Evolutionary conservation across 306 rosid genomes (phyloP).

Genomic region (Carpinus fangiana): DNA sequence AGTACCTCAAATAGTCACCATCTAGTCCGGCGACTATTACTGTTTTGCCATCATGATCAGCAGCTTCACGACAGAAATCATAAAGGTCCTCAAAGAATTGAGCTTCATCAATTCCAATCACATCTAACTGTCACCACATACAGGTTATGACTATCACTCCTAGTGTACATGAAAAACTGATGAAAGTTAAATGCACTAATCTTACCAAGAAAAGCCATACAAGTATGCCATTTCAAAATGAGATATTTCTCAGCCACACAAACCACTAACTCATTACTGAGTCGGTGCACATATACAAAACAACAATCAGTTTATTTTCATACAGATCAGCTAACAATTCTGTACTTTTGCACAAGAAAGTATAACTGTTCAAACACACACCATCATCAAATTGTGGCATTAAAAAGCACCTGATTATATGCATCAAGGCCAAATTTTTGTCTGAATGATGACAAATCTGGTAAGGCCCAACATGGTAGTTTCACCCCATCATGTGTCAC

Average conservation of each 20-base stretch:
- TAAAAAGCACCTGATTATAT: slow-evolving; percentile 56
- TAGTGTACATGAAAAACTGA: neutral
- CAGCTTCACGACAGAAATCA: slow-evolving; percentile 85
- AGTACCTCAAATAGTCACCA: slow-evolving; percentile 84
- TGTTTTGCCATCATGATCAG: slow-evolving; percentile 84
- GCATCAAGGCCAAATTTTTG: slow-evolving; percentile 69
- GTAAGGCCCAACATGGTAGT: slow-evolving; percentile 76
- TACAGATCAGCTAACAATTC: neutral
- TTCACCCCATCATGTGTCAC: slow-evolving; percentile 89
- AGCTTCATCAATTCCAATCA: slow-evolving; percentile 92
- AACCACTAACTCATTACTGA: neutral
- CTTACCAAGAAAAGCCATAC: neutral
- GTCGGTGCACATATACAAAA: neutral
- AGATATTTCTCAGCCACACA: neutral
- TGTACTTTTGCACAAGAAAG: neutral
- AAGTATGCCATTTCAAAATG: neutral
- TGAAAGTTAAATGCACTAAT: neutral
- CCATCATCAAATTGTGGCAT: slow-evolving; percentile 19
- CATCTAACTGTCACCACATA: slow-evolving; percentile 64
- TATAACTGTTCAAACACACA: neutral
- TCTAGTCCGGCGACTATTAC: slow-evolving; percentile 83
- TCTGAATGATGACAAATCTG: slow-evolving; percentile 69
- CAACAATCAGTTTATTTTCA: neutral
- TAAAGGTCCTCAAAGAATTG: slow-evolving; percentile 86
- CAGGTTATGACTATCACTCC: neutral